A percentile compares a stretch with the other conserved stretches of the same genome.
Conservation (phyloP, 345 rosid genomes). For the Xanthoceras sorbifolium region DNA sequence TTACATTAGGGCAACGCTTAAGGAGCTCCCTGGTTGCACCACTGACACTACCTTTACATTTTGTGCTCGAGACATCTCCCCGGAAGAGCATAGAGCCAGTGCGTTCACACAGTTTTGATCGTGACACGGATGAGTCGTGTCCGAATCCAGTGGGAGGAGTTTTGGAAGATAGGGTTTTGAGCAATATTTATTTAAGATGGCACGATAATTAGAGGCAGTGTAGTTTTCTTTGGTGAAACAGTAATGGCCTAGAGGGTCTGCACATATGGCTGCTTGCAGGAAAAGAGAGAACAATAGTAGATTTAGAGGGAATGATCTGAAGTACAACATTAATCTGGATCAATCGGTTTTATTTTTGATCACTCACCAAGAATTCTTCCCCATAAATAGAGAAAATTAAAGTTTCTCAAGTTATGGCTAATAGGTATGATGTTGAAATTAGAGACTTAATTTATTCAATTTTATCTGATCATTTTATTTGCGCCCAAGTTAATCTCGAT, state of each 20-base stretch:
- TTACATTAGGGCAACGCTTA: background rate
- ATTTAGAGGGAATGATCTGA: background rate
- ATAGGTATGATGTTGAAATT: too few relatives aligned
- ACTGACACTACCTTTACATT: conserved; percentile 4
- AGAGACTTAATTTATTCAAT: too few relatives aligned
- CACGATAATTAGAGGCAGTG: background rate
- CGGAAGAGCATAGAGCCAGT: background rate
- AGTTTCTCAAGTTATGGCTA: background rate
- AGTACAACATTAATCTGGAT: background rate
- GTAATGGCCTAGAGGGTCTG: background rate
- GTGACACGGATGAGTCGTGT: background rate
- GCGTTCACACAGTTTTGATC: background rate
- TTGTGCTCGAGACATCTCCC: background rate
- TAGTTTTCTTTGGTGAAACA: background rate
- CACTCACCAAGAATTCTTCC: background rate
- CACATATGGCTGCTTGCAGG: background rate
- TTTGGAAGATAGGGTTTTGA: background rate
- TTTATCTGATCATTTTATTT: too few relatives aligned
- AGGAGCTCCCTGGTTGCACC: background rate
- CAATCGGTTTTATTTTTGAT: too few relatives aligned
- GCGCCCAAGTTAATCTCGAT: too few relatives aligned
- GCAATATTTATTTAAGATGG: background rate
- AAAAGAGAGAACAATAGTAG: background rate
- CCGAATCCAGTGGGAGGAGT: conserved; percentile 1
- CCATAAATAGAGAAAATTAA: background rate